A percentile compares a stretch with the other conserved stretches of the same genome.
Evolutionary conservation across 2,329 filamentous ascomycete genomes (phyloP).

Genomic region (Aspergillus clavatus): DNA sequence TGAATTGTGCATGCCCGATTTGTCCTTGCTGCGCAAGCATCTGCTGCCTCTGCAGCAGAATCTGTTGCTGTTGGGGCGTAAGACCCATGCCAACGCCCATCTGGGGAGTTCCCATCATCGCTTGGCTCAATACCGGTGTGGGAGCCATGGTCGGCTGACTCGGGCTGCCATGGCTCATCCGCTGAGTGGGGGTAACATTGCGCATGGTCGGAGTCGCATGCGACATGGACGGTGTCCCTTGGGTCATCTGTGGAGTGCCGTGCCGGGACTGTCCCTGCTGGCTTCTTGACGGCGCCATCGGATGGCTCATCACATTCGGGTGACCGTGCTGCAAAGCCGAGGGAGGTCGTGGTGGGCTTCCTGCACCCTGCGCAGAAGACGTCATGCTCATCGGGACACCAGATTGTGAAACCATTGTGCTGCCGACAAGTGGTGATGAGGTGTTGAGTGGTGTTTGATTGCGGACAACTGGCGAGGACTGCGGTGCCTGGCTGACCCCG

Average conservation of each 20-base stretch:
- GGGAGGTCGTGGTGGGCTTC: conserved; percentile 43
- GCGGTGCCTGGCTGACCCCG: conserved; percentile 38
- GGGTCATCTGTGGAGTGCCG: conserved; percentile 45
- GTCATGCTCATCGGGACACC: conserved; percentile 43
- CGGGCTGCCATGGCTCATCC: conserved; percentile 45
- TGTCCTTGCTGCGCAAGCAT: conserved; percentile 36
- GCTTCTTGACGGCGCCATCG: conserved; percentile 43
- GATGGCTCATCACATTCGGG: conserved; percentile 41
- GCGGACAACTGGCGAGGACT: conserved; percentile 45
- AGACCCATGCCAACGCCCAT: conserved; percentile 33
- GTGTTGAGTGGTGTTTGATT: conserved; percentile 44
- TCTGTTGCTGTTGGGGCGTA: conserved; percentile 40
- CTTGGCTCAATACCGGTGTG: conserved; percentile 44
- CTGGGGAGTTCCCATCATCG: conserved; percentile 38
- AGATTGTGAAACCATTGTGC: conserved; percentile 35
- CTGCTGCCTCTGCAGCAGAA: conserved; percentile 37
- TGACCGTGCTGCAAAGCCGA: conserved; percentile 46
- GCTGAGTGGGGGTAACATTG: conserved; percentile 44
- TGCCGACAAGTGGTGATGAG: conserved; percentile 43
- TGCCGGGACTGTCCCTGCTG: conserved; percentile 45
- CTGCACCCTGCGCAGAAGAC: conserved; percentile 42
- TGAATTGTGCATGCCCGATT: conserved; percentile 32
- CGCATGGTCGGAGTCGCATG: conserved; percentile 47
- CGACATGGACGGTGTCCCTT: conserved; percentile 43
- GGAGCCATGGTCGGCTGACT: conserved; percentile 38